Evolutionary conservation across 805 yeast species (phyloP).

Genomic region (Starmerella bombicola): DNA sequence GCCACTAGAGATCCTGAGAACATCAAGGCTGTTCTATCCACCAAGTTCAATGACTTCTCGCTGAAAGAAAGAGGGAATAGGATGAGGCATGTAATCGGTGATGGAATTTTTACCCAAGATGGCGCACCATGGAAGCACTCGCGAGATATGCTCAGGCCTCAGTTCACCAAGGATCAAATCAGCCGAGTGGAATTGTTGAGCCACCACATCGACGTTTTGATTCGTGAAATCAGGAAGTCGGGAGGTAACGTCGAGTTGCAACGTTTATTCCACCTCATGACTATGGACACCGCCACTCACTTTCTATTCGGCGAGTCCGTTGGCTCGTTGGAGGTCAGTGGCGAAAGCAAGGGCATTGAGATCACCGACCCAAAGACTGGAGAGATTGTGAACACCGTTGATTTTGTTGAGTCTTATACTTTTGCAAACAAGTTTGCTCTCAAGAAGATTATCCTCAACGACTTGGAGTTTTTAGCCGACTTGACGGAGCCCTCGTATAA

Average conservation of each 20-base stretch:
- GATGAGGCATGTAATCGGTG: conserved; percentile 27
- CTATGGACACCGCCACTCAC: conserved; percentile 27
- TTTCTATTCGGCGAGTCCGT: conserved; percentile 23
- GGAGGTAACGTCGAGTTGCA: conserved; percentile 16
- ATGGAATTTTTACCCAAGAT: conserved; percentile 30
- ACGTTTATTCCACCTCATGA: conserved; percentile 19
- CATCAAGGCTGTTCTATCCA: conserved; percentile 25
- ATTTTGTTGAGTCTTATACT: conserved; percentile 22
- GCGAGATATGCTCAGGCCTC: conserved; percentile 30
- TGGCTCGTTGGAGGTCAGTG: conserved; percentile 12
- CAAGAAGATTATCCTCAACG: conserved; percentile 8
- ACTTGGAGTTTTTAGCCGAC: conserved; percentile 9
- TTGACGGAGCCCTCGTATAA: conserved; percentile 26
- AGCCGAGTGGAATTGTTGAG: conserved; percentile 23
- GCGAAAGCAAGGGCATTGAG: conserved; percentile 1
- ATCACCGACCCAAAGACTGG: conserved; percentile 5
- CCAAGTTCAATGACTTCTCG: conserved; percentile 26
- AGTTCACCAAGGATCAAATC: conserved; percentile 28
- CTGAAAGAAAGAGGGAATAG: conserved; percentile 25
- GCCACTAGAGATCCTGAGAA: conserved; percentile 25
- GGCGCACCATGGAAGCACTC: conserved; percentile 31
- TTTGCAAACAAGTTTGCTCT: conserved; percentile 9
- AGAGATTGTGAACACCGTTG: conserved; percentile 20
- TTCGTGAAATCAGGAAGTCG: conserved; percentile 7
- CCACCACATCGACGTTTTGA: conserved; percentile 23